These are phyloP conservation scores for Nigrograna mackinnonii DNA, from an alignment of 2,329 filamentous ascomycete genomes.

Conservation along the genomic window DNA sequence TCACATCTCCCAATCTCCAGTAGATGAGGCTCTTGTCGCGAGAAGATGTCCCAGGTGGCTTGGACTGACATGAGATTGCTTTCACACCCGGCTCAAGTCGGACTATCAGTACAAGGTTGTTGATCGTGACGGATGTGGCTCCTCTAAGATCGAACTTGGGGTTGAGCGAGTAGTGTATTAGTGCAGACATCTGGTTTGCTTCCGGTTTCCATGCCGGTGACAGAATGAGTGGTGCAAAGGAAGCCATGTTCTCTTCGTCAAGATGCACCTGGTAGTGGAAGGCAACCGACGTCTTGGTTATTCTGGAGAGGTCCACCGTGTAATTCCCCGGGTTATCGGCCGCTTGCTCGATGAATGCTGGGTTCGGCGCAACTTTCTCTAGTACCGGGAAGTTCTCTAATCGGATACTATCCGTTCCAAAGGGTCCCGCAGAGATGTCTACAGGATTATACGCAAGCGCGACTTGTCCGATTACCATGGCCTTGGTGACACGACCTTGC, in stretches of 20 bases:
- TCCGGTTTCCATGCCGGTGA: constrained; percentile 82
- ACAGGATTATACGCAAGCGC: constrained; percentile 78
- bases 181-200: constrained; percentile 80
- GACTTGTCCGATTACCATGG: constrained; percentile 83
- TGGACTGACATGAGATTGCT: constrained; percentile 72
- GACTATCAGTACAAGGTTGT: constrained; percentile 75
- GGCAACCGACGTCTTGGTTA: constrained; percentile 74
- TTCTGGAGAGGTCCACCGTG: constrained; percentile 70
- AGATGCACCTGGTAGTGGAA: constrained; percentile 92
- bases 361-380: constrained; percentile 92
- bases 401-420: constrained; percentile 67
- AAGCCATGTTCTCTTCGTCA: constrained; percentile 55
- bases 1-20: constrained; percentile 80
- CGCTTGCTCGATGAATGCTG: constrained; percentile 79
- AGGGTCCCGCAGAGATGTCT: constrained; percentile 45
- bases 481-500: constrained; percentile 69
- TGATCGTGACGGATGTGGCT: constrained; percentile 59
- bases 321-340: constrained; percentile 77
- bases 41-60: constrained; percentile 77
- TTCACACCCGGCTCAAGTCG: constrained; percentile 67
- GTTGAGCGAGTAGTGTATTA: constrained; percentile 84
- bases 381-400: constrained; percentile 87
- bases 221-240: constrained; percentile 73
- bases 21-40: constrained; percentile 78
- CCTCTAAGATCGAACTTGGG: constrained; percentile 59